These are phyloP conservation scores for Petrea volubilis DNA, from an alignment of 257 asterid species.

Conservation along the genomic window DNA sequence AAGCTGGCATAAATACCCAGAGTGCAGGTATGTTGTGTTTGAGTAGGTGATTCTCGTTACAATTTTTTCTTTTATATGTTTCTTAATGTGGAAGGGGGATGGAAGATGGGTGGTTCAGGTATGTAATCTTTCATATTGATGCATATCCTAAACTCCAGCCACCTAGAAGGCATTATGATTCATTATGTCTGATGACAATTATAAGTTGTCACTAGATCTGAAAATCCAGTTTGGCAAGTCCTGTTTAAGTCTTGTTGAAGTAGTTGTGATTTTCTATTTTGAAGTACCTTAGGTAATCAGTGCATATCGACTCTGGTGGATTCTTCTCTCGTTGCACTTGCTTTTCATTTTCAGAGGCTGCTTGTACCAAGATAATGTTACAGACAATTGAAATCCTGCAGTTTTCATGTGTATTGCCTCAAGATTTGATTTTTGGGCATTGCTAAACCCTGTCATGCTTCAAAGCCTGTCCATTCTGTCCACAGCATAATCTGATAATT, in stretches of 20 bases:
- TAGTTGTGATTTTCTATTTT: neutral
- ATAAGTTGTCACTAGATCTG: neutral
- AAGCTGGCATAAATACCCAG: conserved; percentile 13
- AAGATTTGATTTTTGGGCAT: neutral
- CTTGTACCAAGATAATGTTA: no score
- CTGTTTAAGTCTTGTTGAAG: neutral
- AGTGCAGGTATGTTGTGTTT: conserved; percentile 20
- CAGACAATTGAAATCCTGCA: neutral
- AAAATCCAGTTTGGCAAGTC: neutral
- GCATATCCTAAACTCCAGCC: neutral
- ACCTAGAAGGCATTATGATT: neutral
- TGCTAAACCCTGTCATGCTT: neutral
- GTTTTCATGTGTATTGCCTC: neutral
- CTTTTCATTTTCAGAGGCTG: no score
- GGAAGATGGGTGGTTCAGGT: neutral
- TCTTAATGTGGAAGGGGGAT: neutral
- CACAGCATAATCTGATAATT: neutral
- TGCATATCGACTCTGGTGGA: neutral
- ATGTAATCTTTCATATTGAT: neutral
- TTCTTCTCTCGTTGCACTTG: neutral
- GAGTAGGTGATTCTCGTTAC: neutral
- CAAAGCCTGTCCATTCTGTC: neutral
- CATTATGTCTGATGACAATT: neutral
- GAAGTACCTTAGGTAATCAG: neutral
- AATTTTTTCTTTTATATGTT: neutral